Percentiles rank a stretch among this genome's conserved stretches.
phyloP scores from a whole-genome alignment of 192 early-diverging fungal genomes.

The Pilobolus umbonatus region DNA sequence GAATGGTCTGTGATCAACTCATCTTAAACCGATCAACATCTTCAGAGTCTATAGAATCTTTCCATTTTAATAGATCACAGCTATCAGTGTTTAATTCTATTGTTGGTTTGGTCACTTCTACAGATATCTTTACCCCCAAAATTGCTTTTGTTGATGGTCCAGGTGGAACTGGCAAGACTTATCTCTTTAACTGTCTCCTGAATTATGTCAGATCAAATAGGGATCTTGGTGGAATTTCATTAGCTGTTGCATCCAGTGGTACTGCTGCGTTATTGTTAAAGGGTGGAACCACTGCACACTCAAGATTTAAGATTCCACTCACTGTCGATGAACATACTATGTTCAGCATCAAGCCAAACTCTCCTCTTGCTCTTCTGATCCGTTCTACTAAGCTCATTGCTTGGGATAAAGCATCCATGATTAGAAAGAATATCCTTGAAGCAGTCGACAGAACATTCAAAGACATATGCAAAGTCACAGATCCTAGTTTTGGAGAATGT shows the following conservation, averaged over 20 bases:
- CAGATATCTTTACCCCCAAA: neutral
- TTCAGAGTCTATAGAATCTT: too few relatives aligned
- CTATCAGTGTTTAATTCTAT: neutral
- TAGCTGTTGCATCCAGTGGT: too few relatives aligned
- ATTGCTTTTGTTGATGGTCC: too few relatives aligned
- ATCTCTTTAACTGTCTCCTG: slow-evolving; percentile 23
- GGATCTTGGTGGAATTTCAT: slow-evolving; percentile 13
- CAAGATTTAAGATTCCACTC: too few relatives aligned
- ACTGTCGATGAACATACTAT: neutral
- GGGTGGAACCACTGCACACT: slow-evolving; percentile 30
- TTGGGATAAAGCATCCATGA: slow-evolving; percentile 39
- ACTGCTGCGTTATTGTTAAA: slow-evolving; percentile 27
- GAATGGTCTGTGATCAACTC: too few relatives aligned
- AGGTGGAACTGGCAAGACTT: too few relatives aligned
- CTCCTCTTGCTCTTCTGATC: slow-evolving; percentile 6
- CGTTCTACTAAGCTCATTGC: slow-evolving; percentile 21
- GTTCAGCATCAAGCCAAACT: neutral
- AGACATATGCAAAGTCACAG: neutral
- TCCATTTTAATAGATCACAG: neutral
- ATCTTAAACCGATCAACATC: too few relatives aligned
- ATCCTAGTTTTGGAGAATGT: slow-evolving; percentile 13
- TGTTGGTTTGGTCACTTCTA: neutral
- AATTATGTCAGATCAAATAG: slow-evolving; percentile 4
- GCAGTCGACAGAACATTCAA: too few relatives aligned
- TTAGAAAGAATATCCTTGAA: slow-evolving; percentile 10